These are phyloP conservation scores for Cryptosporidium bovis DNA, from an alignment of 169 alveolate genomes.

Conservation along the genomic window DNA sequence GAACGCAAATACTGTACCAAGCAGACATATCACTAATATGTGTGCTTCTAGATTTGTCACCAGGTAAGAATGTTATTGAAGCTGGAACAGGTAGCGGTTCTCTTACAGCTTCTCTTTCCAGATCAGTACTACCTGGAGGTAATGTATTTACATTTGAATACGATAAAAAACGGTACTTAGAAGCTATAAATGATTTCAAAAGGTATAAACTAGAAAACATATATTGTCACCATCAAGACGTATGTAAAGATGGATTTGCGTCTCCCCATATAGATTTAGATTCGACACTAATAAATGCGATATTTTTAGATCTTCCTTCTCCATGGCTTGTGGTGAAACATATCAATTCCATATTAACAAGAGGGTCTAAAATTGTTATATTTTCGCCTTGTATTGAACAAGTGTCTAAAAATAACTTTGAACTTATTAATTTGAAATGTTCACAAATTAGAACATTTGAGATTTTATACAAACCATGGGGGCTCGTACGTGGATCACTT, in stretches of 20 bases:
- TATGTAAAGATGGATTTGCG: slow-evolving; percentile 80
- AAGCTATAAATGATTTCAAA: slow-evolving; percentile 81
- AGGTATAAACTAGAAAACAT: slow-evolving; percentile 44
- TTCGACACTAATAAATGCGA: slow-evolving; percentile 81
- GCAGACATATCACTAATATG: slow-evolving; percentile 90
- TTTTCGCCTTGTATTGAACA: slow-evolving; percentile 92
- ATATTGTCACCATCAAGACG: slow-evolving; percentile 83
- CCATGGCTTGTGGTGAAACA: slow-evolving; percentile 90
- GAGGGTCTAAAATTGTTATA: slow-evolving; percentile 85
- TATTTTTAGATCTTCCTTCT: slow-evolving; percentile 91
- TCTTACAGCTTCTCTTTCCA: slow-evolving; percentile 85
- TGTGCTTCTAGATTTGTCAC: slow-evolving; percentile 86
- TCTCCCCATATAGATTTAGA: slow-evolving; percentile 76
- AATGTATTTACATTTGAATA: slow-evolving; percentile 88
- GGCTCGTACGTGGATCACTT: slow-evolving; percentile 77
- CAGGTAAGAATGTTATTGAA: slow-evolving; percentile 88
- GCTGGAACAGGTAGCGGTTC: slow-evolving; percentile 94
- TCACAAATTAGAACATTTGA: slow-evolving; percentile 87
- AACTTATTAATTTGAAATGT: slow-evolving; percentile 23
- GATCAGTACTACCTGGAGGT: slow-evolving; percentile 88
- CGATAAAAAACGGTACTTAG: slow-evolving; percentile 85
- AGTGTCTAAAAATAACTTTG: slow-evolving; percentile 83
- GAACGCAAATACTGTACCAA: slow-evolving; percentile 90
- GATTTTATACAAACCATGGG: slow-evolving; percentile 87
- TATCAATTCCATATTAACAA: slow-evolving; percentile 79